Percentiles rank a stretch among this genome's conserved stretches.
These are phyloP conservation scores for Stenogyne calaminthoides DNA, from an alignment of 305 asterid genomes.

Conservation along the genomic window DNA sequence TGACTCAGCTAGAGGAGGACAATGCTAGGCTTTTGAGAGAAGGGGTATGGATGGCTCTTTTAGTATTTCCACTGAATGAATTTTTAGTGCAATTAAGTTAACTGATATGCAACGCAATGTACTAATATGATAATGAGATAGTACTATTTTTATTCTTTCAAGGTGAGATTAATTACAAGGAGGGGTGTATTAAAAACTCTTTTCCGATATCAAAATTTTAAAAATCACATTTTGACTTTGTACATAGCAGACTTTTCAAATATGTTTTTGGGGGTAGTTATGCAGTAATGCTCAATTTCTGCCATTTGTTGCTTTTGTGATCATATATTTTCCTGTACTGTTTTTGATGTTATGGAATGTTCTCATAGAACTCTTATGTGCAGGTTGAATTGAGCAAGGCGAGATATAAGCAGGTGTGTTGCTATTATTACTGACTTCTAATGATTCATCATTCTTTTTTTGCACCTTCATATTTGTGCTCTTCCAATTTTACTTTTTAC, in stretches of 20 bases:
- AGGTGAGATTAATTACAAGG: not conserved
- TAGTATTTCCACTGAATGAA: not conserved
- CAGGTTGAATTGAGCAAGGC: slow-evolving; percentile 70
- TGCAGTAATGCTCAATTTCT: no score
- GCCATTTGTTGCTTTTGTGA: slow-evolving; percentile 1
- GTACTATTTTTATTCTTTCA: not conserved
- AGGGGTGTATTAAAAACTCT: not conserved
- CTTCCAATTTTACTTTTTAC: not conserved
- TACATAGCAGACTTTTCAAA: not conserved
- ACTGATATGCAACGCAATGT: not conserved
- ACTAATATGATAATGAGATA: not conserved
- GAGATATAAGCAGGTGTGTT: slow-evolving; percentile 76
- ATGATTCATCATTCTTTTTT: slow-evolving; percentile 9
- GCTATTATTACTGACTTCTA: not conserved
- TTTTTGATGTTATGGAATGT: slow-evolving; percentile 15
- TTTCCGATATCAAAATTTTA: not conserved
- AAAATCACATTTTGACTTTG: no score
- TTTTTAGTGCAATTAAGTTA: not conserved
- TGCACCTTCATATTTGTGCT: not conserved
- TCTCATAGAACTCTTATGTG: slow-evolving; percentile 30
- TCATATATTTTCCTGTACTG: not conserved
- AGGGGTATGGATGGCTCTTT: slow-evolving; percentile 48
- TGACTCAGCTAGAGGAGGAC: slow-evolving; percentile 81
- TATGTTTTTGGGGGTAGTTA: no score
- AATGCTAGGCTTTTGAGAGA: slow-evolving; percentile 69